Evolutionary conservation across 2,329 filamentous ascomycete species (phyloP), one percentile per base, ranked within the genome.

Genomic region (Cytospora leucostoma): DNA sequence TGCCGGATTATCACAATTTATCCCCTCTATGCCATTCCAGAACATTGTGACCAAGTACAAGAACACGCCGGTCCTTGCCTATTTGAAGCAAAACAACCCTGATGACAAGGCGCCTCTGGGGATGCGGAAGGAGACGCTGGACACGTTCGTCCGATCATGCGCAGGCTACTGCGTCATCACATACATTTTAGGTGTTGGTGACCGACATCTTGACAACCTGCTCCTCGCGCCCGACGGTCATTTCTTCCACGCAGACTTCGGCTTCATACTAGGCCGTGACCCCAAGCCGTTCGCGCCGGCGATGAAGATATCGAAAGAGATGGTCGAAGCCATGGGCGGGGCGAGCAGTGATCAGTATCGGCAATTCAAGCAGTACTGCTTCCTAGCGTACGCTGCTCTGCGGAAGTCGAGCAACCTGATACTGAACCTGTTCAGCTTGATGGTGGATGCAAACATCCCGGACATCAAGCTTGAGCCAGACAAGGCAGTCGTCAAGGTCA

Each of bases 91-190:
- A 64, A 92, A 98, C 75, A 97, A 97, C 71, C 93, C 94, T 0
- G 93, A 97, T 72, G 86, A 91, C 21, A 82, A 82, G 13, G 91
- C 91, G 5, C 90, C 93, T 0, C 83, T 96, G 0, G 93, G 94
- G 0, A 88, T 99, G 34, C 90, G 93, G 34, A 93, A 94, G 73
- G 94, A 97, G 72, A 89, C 92, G 0, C 89, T 99, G 78, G 95
- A 99, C 69, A 97, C 90, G 0, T 99, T 97, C 73, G 88, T 98
- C 72, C 94, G 93, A 73, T 97, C 93, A 0, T 97, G 95, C 72
- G 95, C 95, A 0, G 95, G 95, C 38, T 99, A 99, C 77, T 98
- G 95, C 75, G 95, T 99, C 15, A 97, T 99, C 69, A 99, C 96
- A 0, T 99, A 99, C 75, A 91, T 99, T 17, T 85, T 99, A 13